phyloP scores from a whole-genome alignment of 805 yeast genomes.

The Ogataea salicorniae region DNA sequence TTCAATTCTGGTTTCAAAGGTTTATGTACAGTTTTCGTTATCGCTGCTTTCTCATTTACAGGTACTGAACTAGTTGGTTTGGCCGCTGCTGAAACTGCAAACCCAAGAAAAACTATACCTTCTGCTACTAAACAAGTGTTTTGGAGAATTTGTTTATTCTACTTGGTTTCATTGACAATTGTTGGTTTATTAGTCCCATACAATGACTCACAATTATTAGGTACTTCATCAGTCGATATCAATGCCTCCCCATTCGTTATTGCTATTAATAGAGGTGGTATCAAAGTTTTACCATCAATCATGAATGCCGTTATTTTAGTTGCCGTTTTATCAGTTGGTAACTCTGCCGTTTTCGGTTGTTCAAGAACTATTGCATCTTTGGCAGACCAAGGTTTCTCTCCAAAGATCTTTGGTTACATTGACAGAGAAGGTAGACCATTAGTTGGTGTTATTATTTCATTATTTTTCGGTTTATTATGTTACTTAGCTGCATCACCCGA shows the following conservation, averaged over 20 bases:
- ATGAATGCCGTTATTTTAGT: constrained; percentile 68
- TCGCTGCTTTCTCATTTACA: constrained; percentile 53
- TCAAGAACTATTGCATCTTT: constrained; percentile 64
- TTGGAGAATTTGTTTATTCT: constrained; percentile 51
- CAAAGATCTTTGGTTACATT: constrained; percentile 55
- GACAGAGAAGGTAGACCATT: constrained; percentile 76
- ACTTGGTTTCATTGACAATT: constrained; percentile 43
- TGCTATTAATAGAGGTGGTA: constrained; percentile 58
- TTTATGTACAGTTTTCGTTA: constrained; percentile 52
- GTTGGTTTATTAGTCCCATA: constrained; percentile 55
- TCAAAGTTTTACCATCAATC: constrained; percentile 59
- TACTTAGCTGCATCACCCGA: constrained; percentile 55
- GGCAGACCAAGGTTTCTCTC: constrained; percentile 66
- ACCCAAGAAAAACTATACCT: constrained; percentile 51
- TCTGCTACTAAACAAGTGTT: constrained; percentile 54
- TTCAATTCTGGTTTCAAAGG: constrained; percentile 47
- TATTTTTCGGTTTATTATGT: constrained; percentile 51
- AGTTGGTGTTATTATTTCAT: constrained; percentile 53
- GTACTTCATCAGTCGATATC: constrained; percentile 43
- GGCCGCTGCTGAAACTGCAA: constrained; percentile 55
- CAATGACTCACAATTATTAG: constrained; percentile 41
- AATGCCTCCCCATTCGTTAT: constrained; percentile 73
- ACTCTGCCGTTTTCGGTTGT: constrained; percentile 66
- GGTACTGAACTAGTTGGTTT: constrained; percentile 57
- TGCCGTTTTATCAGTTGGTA: constrained; percentile 70